Percentiles rank a stretch among this genome's conserved stretches.
phyloP scores from a whole-genome alignment of 2,329 filamentous ascomycete species.

The Emergomyces pasteurianus region DNA sequence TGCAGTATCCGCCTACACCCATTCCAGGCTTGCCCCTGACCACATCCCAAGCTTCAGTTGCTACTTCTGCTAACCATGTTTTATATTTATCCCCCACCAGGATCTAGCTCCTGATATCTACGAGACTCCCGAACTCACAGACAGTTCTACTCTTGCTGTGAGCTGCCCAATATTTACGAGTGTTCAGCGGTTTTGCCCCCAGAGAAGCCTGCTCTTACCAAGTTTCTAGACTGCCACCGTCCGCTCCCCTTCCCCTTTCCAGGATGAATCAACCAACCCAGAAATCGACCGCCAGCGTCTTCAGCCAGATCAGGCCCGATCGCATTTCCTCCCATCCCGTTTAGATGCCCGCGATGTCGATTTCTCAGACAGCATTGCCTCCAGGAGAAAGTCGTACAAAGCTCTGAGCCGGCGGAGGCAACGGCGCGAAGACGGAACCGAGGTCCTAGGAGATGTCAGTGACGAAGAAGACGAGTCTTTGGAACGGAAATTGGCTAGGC shows the following conservation, averaged over 20 bases:
- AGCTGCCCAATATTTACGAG: conserved; percentile 20
- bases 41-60: conserved; percentile 11
- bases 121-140: conserved; percentile 86
- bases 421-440: conserved; percentile 31
- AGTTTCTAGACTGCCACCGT: conserved; percentile 43
- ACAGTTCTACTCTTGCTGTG: conserved; percentile 74
- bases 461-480: conserved; percentile 70
- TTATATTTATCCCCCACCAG: conserved; percentile 32
- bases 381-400: conserved; percentile 73
- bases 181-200: background rate
- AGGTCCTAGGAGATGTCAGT: conserved; percentile 61
- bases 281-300: conserved; percentile 67
- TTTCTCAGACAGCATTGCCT: conserved; percentile 78
- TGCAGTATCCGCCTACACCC: conserved; percentile 26
- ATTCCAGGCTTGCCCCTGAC: background rate
- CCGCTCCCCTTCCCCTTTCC: conserved; percentile 46
- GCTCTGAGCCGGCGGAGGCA: conserved; percentile 57
- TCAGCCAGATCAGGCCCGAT: conserved; percentile 66
- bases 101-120: conserved; percentile 92
- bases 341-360: conserved; percentile 70
- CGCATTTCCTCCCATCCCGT: conserved; percentile 61
- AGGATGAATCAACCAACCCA: conserved; percentile 44
- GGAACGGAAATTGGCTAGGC: conserved; percentile 64
- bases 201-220: conserved; percentile 33
- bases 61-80: background rate